Evolutionary conservation across 1,284 basidiomycete species (phyloP).

Genomic region (Rhizoctonia solani): DNA sequence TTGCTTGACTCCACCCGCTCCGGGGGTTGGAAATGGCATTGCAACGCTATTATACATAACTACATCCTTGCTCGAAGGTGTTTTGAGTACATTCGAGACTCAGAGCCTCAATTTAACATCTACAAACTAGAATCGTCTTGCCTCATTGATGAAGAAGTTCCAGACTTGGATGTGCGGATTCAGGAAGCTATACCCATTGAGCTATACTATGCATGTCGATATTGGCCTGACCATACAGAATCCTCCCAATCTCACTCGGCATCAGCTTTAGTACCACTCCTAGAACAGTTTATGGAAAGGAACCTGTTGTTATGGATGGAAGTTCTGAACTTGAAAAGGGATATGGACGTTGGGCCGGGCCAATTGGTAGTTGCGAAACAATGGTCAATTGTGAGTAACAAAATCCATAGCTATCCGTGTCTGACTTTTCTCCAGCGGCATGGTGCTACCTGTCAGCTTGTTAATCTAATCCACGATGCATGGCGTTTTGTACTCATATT

Average conservation of each 20-base stretch:
- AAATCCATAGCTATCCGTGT: background rate
- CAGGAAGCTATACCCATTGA: background rate
- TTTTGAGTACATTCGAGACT: background rate
- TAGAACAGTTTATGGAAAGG: background rate
- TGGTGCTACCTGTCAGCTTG: background rate
- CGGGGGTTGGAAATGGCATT: background rate
- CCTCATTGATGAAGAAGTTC: background rate
- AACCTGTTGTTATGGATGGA: background rate
- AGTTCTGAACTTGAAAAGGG: background rate
- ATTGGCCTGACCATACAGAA: background rate
- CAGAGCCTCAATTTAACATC: background rate
- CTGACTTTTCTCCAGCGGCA: background rate
- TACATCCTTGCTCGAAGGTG: background rate
- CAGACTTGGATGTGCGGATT: background rate
- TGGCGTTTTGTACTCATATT: background rate
- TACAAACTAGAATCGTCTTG: background rate
- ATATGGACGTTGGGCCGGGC: background rate
- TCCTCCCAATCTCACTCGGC: background rate
- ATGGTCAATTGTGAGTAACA: background rate
- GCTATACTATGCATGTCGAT: conserved; percentile 1
- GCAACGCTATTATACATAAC: background rate
- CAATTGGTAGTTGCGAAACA: background rate
- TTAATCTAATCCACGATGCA: background rate
- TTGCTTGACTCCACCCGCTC: background rate
- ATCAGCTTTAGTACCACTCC: background rate